Percentiles rank a stretch among this genome's conserved stretches.
Conservation (phyloP, 2,329 filamentous ascomycete species). For the Colletotrichum sojae region DNA sequence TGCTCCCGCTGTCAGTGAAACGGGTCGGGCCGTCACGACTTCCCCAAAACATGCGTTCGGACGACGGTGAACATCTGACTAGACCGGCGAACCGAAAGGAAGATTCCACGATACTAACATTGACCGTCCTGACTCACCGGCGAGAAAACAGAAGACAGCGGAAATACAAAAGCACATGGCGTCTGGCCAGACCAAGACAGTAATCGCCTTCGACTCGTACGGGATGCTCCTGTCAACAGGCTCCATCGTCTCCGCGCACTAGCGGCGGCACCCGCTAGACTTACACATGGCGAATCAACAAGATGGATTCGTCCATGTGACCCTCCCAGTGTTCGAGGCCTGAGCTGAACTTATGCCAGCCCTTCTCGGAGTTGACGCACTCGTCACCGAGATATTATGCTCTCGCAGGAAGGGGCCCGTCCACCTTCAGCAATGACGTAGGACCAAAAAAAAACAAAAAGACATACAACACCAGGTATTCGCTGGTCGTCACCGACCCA, state of each 20-base stretch:
- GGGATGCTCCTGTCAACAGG: constrained; percentile 81
- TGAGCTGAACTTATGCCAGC: constrained; percentile 68
- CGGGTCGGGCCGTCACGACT: not conserved
- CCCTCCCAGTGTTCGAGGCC: not conserved
- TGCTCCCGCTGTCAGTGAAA: too few species aligned
- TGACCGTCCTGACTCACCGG: not conserved
- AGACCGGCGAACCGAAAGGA: not conserved
- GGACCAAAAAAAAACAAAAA: too few species aligned
- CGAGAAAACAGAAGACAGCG: not conserved
- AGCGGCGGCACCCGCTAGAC: constrained; percentile 80
- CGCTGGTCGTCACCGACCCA: constrained; percentile 40
- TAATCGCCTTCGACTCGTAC: constrained; percentile 83
- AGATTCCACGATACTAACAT: not conserved
- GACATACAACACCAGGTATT: too few species aligned
- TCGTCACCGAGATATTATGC: too few species aligned
- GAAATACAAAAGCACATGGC: not conserved
- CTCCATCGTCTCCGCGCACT: constrained; percentile 74
- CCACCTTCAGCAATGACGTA: too few species aligned
- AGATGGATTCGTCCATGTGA: constrained; percentile 72
- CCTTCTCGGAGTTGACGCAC: constrained; percentile 75
- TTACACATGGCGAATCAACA: constrained; percentile 82
- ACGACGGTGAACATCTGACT: too few species aligned
- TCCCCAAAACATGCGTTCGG: not conserved
- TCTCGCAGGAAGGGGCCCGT: too few species aligned
- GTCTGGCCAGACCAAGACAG: constrained; percentile 47